A percentile compares a stretch with the other conserved stretches of the same genome.
Conservation (phyloP, 2,329 filamentous ascomycete genomes). For the Cadophora sp. region DNA sequence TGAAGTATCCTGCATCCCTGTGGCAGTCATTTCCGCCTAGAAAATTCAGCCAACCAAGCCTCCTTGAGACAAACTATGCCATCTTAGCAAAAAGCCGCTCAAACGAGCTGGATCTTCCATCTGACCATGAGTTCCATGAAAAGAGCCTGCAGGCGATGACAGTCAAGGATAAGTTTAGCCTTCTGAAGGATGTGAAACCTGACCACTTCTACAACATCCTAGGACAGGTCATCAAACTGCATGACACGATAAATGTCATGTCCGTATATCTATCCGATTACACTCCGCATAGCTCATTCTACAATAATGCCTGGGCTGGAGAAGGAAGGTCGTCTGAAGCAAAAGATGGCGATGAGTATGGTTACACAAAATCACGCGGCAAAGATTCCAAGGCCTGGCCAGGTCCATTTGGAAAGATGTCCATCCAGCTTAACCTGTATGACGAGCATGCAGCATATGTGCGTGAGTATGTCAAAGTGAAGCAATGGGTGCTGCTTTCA, state of each 20-base stretch:
- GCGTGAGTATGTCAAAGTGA: slow-evolving; percentile 59
- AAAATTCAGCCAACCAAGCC: slow-evolving; percentile 25
- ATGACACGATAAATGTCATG: slow-evolving; percentile 52
- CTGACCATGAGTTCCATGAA: slow-evolving; percentile 50
- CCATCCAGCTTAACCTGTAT: slow-evolving; percentile 74
- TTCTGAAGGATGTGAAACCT: slow-evolving; percentile 67
- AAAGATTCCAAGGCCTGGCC: slow-evolving; percentile 60
- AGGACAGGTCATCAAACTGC: slow-evolving; percentile 71
- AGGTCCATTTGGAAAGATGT: slow-evolving; percentile 76
- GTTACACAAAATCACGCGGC: slow-evolving; percentile 53
- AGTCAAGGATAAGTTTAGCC: slow-evolving; percentile 62
- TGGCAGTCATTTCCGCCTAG: slow-evolving; percentile 33
- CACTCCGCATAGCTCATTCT: slow-evolving; percentile 72
- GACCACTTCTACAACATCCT: slow-evolving; percentile 71
- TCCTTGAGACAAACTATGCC: slow-evolving; percentile 49
- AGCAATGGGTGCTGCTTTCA: slow-evolving; percentile 67
- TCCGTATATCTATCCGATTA: slow-evolving; percentile 84
- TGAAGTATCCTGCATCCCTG: not conserved
- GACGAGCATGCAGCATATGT: slow-evolving; percentile 69
- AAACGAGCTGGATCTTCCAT: slow-evolving; percentile 53
- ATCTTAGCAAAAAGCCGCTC: slow-evolving; percentile 54
- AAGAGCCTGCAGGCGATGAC: slow-evolving; percentile 50
- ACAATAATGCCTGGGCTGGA: slow-evolving; percentile 46
- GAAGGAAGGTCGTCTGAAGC: slow-evolving; percentile 41
- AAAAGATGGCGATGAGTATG: slow-evolving; percentile 60